These are phyloP conservation scores for Aspergillus cejpii DNA, from an alignment of 2,329 filamentous ascomycete genomes.

Conservation along the genomic window DNA sequence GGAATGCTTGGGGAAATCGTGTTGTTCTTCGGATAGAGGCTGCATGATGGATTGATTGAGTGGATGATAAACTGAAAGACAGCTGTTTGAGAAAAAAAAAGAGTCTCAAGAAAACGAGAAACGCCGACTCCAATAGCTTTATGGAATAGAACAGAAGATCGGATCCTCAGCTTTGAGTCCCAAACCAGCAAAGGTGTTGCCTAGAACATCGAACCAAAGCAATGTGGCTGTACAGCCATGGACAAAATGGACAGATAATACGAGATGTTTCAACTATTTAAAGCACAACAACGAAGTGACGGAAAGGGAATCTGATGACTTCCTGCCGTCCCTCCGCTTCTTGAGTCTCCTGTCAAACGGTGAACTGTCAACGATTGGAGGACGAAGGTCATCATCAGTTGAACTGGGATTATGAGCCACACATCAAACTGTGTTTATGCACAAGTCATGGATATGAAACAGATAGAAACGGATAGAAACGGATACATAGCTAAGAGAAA, in stretches of 20 bases:
- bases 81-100: background rate
- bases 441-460: background rate
- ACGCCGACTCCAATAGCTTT: background rate
- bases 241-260: background rate
- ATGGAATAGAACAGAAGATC: no score
- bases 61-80: background rate
- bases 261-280: background rate
- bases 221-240: background rate
- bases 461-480: background rate
- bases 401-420: background rate
- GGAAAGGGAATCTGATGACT: background rate
- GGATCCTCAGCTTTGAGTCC: background rate
- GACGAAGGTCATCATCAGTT: background rate
- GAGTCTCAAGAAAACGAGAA: background rate
- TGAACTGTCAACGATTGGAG: background rate
- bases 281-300: background rate
- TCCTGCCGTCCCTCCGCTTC: background rate
- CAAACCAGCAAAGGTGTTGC: background rate
- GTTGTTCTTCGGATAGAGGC: background rate
- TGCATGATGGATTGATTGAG: background rate
- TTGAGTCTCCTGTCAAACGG: background rate
- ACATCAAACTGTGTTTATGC: background rate
- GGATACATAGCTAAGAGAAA: background rate
- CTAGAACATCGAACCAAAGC: background rate
- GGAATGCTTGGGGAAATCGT: constrained; percentile 7